Base-by-base conservation (phyloP, 2,329 filamentous ascomycete species). In the Trichocomaceae sp. region DNA sequence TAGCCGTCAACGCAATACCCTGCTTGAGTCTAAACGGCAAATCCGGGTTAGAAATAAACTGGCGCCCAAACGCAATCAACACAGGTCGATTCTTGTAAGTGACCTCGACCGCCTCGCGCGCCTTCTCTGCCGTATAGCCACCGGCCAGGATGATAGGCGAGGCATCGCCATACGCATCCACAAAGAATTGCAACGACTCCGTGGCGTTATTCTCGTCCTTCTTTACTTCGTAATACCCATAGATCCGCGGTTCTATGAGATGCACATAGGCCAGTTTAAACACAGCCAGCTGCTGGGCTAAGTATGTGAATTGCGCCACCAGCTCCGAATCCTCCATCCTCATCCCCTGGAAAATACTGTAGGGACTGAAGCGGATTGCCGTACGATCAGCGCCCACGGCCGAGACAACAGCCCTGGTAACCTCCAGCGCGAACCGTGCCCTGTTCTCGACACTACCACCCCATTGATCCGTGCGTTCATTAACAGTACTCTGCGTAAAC, bases 291-390 rank as follows among this genome's bases (percentile, higher is more conserved):
- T 56, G 39, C 23, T 31, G 12, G 1, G 49, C 54, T 3, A 56
- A 20, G 45, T 56, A 39, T 2, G 44, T 42, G 62, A 86, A 88
- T 54, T 87, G 83, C 0, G 83, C 79, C 3, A 82, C 64, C 0
- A 68, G 59, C 84, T 52, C 37, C 0, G 68, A 59, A 85, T 56
- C 29, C 1, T 33, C 22, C 47, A 56, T 85, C 29, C 72, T 70
- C 83, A 87, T 71, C 9, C 58, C 68, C 47, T 71, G 64, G 55
- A 63, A 71, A 1, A 45, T 53, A 44, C 59, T 62, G 57, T 52
- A 80, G 7, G 59, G 69, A 13, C 72, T 74, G 9, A 82, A 55
- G 1, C 76, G 69, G 20, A 77, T 69, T 3, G 67, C 74, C 8
- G 75, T 54, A 2, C 68, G 69, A 0, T 76, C 67, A 2, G 68